Percentiles rank a stretch among this genome's conserved stretches.
These are phyloP conservation scores for Clonostachys rosea DNA, from an alignment of 2,329 filamentous ascomycete species.

Conservation along the genomic window DNA sequence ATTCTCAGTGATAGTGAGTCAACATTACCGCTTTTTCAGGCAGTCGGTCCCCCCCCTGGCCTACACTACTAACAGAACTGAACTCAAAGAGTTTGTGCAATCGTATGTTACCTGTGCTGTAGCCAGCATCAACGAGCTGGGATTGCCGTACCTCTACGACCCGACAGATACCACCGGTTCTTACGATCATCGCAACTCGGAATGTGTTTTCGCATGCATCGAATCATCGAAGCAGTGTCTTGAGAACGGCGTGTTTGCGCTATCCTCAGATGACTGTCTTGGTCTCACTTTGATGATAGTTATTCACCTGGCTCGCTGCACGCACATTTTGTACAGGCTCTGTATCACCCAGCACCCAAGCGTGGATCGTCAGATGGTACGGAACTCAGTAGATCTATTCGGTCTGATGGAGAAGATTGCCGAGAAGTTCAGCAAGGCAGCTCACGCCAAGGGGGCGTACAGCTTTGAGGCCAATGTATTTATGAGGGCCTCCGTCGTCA, in stretches of 20 bases:
- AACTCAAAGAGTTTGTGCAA: conserved; percentile 7
- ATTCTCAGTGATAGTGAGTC: too few species aligned
- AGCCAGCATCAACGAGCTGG: conserved; percentile 27
- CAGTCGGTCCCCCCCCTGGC: fast-evolving
- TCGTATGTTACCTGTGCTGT: conserved; percentile 26
- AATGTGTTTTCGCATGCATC: conserved; percentile 20
- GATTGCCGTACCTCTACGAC: conserved; percentile 4
- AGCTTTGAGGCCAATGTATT: too few species aligned
- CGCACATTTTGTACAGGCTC: conserved; percentile 29
- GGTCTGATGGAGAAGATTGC: background rate
- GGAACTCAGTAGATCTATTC: conserved; percentile 24
- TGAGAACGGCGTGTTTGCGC: too few species aligned
- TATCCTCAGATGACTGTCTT: too few species aligned
- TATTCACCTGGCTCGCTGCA: conserved; percentile 21
- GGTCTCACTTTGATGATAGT: conserved; percentile 4
- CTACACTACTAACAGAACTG: conserved; percentile 17
- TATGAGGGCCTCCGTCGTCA: too few species aligned
- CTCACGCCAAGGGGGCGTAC: too few species aligned
- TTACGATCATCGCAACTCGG: conserved; percentile 8
- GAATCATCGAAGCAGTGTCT: conserved; percentile 3
- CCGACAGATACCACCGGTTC: conserved; percentile 6
- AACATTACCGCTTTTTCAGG: background rate
- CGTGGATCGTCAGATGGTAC: conserved; percentile 31
- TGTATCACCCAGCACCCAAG: conserved; percentile 21
- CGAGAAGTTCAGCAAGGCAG: too few species aligned